Evolutionary conservation across 2,329 filamentous ascomycete genomes (phyloP).

Genomic region (Microcyclospora pomicola): DNA sequence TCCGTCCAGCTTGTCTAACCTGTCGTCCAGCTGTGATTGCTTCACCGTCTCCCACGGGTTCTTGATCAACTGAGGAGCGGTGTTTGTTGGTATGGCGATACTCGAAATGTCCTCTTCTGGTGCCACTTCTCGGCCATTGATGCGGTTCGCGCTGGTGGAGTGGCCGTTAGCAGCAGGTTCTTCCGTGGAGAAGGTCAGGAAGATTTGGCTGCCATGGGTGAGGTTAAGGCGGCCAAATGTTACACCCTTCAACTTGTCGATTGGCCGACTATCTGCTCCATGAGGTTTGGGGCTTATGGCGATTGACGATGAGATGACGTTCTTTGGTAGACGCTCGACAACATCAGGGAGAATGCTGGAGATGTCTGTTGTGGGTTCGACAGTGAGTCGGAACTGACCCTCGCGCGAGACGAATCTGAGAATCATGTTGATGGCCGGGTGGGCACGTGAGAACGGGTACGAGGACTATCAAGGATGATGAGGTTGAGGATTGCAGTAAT

Average conservation of each 20-base stretch:
- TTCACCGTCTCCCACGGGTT: constrained; percentile 88
- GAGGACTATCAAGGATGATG: too few relatives aligned
- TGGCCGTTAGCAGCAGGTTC: constrained; percentile 39
- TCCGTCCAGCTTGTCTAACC: constrained; percentile 73
- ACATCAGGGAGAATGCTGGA: constrained; percentile 41
- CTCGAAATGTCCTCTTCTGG: constrained; percentile 51
- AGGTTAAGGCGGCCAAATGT: constrained; percentile 44
- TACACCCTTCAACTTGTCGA: constrained; percentile 40
- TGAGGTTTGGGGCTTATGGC: constrained; percentile 47
- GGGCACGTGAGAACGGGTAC: neutral
- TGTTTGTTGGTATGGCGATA: constrained; percentile 45
- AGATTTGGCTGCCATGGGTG: constrained; percentile 77
- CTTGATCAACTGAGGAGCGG: constrained; percentile 51
- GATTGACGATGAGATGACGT: constrained; percentile 41
- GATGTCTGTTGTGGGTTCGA: constrained; percentile 64
- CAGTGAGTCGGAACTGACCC: constrained; percentile 75
- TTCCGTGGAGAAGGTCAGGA: constrained; percentile 59
- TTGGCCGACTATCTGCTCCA: constrained; percentile 42
- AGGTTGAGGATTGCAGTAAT: too few relatives aligned
- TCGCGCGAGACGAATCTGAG: constrained; percentile 80
- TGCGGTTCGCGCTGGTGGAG: constrained; percentile 38
- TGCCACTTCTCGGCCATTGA: constrained; percentile 65
- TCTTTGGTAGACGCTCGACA: constrained; percentile 45
- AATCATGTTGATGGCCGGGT: constrained; percentile 46
- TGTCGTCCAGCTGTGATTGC: constrained; percentile 77